Conservation (phyloP, 148 eudicot species). For the Silene conica region DNA sequence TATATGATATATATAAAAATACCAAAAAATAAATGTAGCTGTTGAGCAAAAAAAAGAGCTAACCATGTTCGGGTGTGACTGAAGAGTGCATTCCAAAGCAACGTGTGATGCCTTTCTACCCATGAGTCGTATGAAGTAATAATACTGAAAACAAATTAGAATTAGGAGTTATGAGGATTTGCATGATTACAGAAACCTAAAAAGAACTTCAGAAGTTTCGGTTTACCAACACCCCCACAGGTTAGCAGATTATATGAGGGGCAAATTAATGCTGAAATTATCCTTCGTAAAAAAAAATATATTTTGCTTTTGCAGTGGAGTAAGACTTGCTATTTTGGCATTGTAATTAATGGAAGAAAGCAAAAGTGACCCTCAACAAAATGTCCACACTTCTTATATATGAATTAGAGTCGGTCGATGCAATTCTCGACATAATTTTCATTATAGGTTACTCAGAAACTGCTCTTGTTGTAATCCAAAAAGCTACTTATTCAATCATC, state of each 20-base stretch:
- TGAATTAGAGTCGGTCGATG: too few species aligned
- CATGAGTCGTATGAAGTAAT: constrained; percentile 95
- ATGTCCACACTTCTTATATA: too few species aligned
- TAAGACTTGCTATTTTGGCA: too few species aligned
- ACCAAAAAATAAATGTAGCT: not conserved
- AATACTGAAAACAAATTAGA: constrained; percentile 52
- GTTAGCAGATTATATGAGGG: not conserved
- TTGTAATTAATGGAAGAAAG: too few species aligned
- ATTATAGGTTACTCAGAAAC: too few species aligned
- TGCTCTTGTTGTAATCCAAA: too few species aligned
- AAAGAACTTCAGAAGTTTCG: not conserved
- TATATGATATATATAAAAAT: not conserved
- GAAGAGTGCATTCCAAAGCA: constrained; percentile 94
- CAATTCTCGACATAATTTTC: too few species aligned
- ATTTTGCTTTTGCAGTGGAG: too few species aligned
- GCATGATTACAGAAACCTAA: not conserved
- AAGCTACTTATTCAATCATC: not conserved
- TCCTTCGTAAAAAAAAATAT: not conserved
- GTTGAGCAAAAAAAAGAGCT: constrained; percentile 18
- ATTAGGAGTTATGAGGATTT: constrained; percentile 20
- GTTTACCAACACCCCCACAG: not conserved
- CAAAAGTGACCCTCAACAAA: too few species aligned
- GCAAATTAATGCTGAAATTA: not conserved
- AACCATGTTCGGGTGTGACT: constrained; percentile 98
- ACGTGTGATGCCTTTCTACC: constrained; percentile 98